Conservation (phyloP, 1,284 basidiomycete species). For the Marasmius oreades region DNA sequence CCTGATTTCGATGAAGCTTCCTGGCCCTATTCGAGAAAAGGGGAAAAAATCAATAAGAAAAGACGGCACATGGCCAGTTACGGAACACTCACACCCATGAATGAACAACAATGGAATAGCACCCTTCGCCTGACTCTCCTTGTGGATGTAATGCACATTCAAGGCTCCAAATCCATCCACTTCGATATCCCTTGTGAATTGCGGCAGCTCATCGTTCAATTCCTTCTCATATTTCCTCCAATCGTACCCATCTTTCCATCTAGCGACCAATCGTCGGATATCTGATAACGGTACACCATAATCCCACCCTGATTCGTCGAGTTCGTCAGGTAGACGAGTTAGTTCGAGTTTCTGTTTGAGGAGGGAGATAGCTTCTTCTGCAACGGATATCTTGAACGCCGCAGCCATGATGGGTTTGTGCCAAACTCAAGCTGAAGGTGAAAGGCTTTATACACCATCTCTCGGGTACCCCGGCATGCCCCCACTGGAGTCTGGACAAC, state of each 20-base stretch:
- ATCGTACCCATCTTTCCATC: conserved; percentile 44
- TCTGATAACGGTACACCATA: too few species aligned
- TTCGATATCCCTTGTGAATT: too few species aligned
- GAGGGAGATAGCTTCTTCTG: conserved; percentile 32
- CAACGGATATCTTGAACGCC: conserved; percentile 42
- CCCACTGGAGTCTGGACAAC: too few species aligned
- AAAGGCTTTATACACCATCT: too few species aligned
- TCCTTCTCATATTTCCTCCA: conserved; percentile 42
- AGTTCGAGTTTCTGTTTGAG: conserved; percentile 40
- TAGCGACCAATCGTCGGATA: conserved; percentile 36
- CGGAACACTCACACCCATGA: conserved; percentile 44
- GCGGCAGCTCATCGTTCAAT: too few species aligned
- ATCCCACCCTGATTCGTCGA: conserved; percentile 39
- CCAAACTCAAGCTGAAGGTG: too few species aligned
- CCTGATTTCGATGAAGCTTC: conserved; percentile 50
- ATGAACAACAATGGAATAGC: conserved; percentile 51
- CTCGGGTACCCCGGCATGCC: too few species aligned
- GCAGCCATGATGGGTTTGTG: too few species aligned
- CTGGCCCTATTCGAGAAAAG: conserved; percentile 54
- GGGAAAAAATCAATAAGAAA: not conserved
- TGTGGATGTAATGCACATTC: conserved; percentile 50
- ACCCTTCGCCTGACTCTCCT: conserved; percentile 33
- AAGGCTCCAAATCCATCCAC: conserved; percentile 40
- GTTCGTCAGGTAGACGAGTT: conserved; percentile 43
- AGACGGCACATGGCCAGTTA: not conserved